phyloP scores from a whole-genome alignment of 75 land plant species.

The Sequoiadendron giganteum region DNA sequence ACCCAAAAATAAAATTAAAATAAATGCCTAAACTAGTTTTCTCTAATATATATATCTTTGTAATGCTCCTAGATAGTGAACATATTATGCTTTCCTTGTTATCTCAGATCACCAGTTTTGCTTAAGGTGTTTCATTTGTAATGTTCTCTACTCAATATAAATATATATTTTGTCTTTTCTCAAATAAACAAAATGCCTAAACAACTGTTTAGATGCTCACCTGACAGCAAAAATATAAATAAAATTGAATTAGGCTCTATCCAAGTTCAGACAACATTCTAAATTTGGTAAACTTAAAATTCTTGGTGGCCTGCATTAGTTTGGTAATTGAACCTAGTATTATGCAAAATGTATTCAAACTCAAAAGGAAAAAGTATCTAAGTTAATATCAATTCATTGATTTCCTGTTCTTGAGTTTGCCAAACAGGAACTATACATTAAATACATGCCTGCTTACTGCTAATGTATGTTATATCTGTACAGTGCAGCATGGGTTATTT shows the following conservation, averaged over 20 bases:
- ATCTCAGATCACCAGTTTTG: too few relatives aligned
- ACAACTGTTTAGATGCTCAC: background rate
- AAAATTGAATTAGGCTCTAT: background rate
- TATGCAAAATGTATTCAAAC: background rate
- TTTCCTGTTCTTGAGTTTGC: background rate
- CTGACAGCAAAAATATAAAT: background rate
- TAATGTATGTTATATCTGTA: background rate
- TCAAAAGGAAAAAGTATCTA: background rate
- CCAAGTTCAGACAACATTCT: background rate
- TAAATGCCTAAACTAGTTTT: background rate
- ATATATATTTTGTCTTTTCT: too few relatives aligned
- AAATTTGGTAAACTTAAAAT: background rate
- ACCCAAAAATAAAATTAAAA: background rate
- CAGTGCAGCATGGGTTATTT: background rate
- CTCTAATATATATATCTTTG: too few relatives aligned
- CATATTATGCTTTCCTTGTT: too few relatives aligned
- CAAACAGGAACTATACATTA: background rate
- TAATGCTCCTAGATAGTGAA: too few relatives aligned
- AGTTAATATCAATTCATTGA: too few relatives aligned
- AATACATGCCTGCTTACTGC: background rate
- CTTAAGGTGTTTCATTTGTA: too few relatives aligned
- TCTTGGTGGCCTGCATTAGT: background rate
- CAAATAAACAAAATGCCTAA: background rate
- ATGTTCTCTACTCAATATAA: too few relatives aligned
- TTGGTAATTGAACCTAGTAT: background rate